Evolutionary conservation across 208 protist genomes (phyloP), one percentile per base, ranked within the genome.

Genomic region (Acanthamoeba royreba): DNA sequence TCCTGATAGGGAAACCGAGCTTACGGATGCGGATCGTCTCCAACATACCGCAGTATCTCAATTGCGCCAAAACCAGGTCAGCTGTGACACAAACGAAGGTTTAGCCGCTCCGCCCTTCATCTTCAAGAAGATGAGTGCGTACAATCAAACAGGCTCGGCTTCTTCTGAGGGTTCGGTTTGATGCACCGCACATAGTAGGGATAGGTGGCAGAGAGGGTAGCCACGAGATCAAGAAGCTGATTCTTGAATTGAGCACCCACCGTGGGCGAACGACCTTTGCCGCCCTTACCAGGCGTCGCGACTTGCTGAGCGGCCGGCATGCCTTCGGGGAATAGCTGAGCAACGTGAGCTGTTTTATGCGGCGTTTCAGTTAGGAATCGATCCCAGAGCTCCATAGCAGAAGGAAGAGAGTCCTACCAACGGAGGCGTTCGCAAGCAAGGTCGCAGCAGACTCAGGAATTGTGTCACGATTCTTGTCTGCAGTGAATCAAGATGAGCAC

Each of bases 151-250:
- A 83, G 43, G 38, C 38, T 81, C 45, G 88, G 45, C 63, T 83
- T 52, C 58, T 92, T 92, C 55, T 61, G 88, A 17, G 88, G 40
- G 92, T 99, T 99, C 49, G 95, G 95, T 74, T 96, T 96, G 96
- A 99, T 99, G 79, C 98, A 98, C 90, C 98, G 98, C 83, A 99
- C 97, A 94, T 99, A 99, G 94, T 99, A 98, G 25, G 98, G 98
- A 19, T 97, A 97, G 96, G 98, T 99, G 52, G 96, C 94, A 33
- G 88, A 92, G 58, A 92, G 88, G 15, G 88, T 92, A 43, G 88
- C 66, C 25, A 97, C 52, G 15, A 91, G 66, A 40, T 97, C 85
- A 28, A 97, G 89, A 45, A 97, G 69, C 61, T 97, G 95, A 45
- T 31, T 58, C 46, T 95, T 94, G 31, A 97, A 79, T 45, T 94